These are phyloP conservation scores for Mortierella sp. DNA, from an alignment of 371 early-diverging fungal genomes.

Conservation along the genomic window DNA sequence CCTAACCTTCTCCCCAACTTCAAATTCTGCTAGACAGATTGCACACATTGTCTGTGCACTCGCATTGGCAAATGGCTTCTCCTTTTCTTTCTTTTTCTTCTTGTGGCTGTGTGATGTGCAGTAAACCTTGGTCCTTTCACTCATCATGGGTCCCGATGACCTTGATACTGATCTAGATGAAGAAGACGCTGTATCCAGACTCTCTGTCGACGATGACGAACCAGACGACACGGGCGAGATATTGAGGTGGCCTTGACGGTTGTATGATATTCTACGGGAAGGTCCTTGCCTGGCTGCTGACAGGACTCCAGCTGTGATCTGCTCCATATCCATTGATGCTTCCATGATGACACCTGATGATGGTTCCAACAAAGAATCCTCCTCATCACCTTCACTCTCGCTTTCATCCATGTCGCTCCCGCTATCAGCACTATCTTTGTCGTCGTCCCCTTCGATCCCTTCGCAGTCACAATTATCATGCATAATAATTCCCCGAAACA, in stretches of 20 bases:
- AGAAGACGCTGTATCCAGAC: neutral
- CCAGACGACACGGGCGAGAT: neutral
- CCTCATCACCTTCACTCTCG: slow-evolving; percentile 1
- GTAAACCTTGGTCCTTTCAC: neutral
- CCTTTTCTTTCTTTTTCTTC: neutral
- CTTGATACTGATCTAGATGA: neutral
- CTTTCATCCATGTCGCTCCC: neutral
- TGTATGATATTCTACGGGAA: slow-evolving; percentile 2
- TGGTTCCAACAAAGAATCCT: neutral
- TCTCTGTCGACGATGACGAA: neutral
- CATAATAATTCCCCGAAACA: neutral
- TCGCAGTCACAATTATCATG: neutral
- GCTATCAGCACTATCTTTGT: neutral
- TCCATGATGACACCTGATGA: neutral
- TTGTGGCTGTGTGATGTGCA: slow-evolving; percentile 4
- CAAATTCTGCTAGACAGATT: slow-evolving; percentile 81
- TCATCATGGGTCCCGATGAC: neutral
- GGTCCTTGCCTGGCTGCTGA: slow-evolving; percentile 19
- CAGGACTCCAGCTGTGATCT: slow-evolving; percentile 23
- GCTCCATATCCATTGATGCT: slow-evolving; percentile 25
- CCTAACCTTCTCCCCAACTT: slow-evolving; percentile 72
- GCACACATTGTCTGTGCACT: slow-evolving; percentile 54
- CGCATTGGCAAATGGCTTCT: slow-evolving; percentile 49
- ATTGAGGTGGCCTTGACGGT: slow-evolving; percentile 9
- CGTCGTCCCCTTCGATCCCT: neutral